Base-by-base conservation (phyloP, 1,284 basidiomycete species). In the Spongispora temasekensis region DNA sequence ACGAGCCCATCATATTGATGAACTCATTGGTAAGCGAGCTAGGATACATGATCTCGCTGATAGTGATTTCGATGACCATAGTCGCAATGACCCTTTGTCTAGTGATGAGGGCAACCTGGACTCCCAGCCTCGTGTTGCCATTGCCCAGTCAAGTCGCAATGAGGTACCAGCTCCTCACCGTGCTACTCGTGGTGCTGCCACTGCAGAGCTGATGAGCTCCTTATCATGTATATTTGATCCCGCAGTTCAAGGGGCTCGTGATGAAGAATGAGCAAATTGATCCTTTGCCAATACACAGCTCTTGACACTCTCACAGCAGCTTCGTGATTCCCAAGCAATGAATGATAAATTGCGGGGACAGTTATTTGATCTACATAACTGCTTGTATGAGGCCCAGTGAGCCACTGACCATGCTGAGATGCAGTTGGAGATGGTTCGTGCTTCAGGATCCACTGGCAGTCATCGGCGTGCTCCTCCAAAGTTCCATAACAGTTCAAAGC, bases 11-110 rank as follows among this genome's bases (percentile, higher is more conserved):
- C 34, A 46, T 1, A 71, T 75, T 53, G 65, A 76, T 2, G 37
- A 64, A 12, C 48, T 64, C 8, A 73, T 75, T 23, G 67, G 70
- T 32, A 61, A 72, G 44, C 65, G 64, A 44, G 62, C 64, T 2
- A 65, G 61, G 2, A 64, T 68, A 2, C 61, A 64, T 3, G 65
- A 71, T 8, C 55, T 78, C 21, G 58, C 75, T 50, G 69, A 76
- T 61, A 60, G 61, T 34, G 68, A 73, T 13, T 56, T 56, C 27
- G 21, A 48, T 9, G 25, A 48, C 31, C 7, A 2, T 48, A 17
- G 28, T 27, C 7, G 17, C 17, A n/a, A 40, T 17, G 35, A 48
- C 23, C 12, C 8, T 8, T 30, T n/a, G 9, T 56, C 44, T 8
- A 48, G 55, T 48, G 44, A 48, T 19, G 31, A 30, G 7, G 44